Evolutionary conservation across 1,284 basidiomycete genomes (phyloP).

Genomic region (Pyrrhoderma noxium): DNA sequence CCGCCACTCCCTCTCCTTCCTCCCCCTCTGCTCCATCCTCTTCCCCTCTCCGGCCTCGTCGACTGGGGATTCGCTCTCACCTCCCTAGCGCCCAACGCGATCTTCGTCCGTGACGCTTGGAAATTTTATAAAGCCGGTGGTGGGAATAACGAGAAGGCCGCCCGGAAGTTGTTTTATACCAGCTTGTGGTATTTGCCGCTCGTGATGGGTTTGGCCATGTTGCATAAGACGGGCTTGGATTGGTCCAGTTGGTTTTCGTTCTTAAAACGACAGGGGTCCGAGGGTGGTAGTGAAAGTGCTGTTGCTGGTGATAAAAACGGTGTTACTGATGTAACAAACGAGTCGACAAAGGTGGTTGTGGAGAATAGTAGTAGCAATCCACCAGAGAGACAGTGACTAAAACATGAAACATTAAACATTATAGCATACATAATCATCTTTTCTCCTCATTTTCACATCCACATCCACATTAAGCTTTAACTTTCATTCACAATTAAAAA

Average conservation of each 20-base stretch:
- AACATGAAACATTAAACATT: neutral
- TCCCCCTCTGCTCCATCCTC: constrained; percentile 77
- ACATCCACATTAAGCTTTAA: no score
- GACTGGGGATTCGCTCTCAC: constrained; percentile 84
- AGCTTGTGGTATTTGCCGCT: constrained; percentile 91
- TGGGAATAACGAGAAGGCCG: constrained; percentile 62
- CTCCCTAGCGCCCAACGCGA: constrained; percentile 67
- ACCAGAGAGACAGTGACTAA: neutral
- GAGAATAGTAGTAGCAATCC: no score
- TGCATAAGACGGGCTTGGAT: constrained; percentile 78
- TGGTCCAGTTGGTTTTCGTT: constrained; percentile 56
- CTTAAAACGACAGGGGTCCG: constrained; percentile 22
- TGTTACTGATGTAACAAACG: no score
- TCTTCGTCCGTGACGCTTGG: constrained; percentile 67
- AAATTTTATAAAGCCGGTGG: constrained; percentile 67
- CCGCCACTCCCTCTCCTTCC: constrained; percentile 73
- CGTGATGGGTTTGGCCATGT: constrained; percentile 89
- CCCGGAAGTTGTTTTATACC: constrained; percentile 74
- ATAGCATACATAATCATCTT: neutral
- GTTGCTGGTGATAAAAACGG: no score
- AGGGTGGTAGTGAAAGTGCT: no score
- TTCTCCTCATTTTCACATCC: no score
- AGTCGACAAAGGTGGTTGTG: no score
- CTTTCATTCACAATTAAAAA: neutral
- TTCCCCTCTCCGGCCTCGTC: constrained; percentile 84